phyloP scores from a whole-genome alignment of 2,329 filamentous ascomycete genomes.

The Clarireedia paspali region DNA sequence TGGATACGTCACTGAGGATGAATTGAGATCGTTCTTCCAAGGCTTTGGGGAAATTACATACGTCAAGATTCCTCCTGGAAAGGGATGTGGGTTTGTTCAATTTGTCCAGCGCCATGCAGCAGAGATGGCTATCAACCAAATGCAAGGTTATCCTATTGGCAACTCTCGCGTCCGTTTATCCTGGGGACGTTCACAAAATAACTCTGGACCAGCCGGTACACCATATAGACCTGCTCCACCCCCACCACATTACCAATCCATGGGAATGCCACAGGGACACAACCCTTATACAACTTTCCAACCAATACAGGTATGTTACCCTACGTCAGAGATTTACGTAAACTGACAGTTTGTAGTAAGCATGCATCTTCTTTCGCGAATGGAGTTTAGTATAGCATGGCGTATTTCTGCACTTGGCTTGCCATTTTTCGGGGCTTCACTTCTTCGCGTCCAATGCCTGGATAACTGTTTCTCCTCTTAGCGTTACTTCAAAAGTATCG shows the following conservation, averaged over 20 bases:
- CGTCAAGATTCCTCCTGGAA: constrained; percentile 98
- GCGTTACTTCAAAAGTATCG: constrained; percentile 32
- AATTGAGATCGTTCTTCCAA: constrained; percentile 99
- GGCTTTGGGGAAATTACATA: constrained; percentile 99
- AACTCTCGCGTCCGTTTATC: constrained; percentile 96
- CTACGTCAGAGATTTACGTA: background rate
- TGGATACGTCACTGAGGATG: constrained; percentile 97
- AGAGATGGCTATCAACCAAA: constrained; percentile 99
- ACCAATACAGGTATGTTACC: constrained; percentile 27
- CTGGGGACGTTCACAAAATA: constrained; percentile 98
- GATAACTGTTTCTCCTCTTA: constrained; percentile 32
- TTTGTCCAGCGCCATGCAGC: constrained; percentile 98
- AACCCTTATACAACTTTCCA: constrained; percentile 29
- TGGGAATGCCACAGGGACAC: constrained; percentile 35
- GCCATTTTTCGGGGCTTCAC: constrained; percentile 25
- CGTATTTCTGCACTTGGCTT: constrained; percentile 29
- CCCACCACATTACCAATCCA: constrained; percentile 63
- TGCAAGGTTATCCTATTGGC: constrained; percentile 98
- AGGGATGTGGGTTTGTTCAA: constrained; percentile 98
- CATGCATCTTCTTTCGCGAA: constrained; percentile 28
- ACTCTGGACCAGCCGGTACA: constrained; percentile 91
- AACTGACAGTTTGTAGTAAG: constrained; percentile 23
- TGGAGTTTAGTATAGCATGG: constrained; percentile 31
- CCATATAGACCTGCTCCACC: constrained; percentile 92
- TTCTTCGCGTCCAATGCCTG: constrained; percentile 31